A percentile compares a stretch with the other conserved stretches of the same genome.
phyloP scores from a whole-genome alignment of 257 asterid genomes.

The Voacanga thouarsii region DNA sequence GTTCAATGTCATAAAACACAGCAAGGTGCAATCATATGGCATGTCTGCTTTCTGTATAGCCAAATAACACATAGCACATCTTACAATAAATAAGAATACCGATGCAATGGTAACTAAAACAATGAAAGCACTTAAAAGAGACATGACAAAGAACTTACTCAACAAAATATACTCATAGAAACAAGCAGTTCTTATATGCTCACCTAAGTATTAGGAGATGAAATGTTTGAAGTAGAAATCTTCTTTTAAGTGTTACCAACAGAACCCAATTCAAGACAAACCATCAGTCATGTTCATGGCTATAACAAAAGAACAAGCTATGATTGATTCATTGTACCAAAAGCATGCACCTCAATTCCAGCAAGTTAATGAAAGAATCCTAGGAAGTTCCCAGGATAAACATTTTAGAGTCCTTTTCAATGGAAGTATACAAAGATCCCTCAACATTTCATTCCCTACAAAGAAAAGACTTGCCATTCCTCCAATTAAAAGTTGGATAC shows the following conservation, averaged over 20 bases:
- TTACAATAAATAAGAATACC: neutral
- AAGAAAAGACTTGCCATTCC: neutral
- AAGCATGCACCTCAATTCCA: neutral
- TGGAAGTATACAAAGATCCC: neutral
- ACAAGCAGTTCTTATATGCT: neutral
- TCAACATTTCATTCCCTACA: neutral
- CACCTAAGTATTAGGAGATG: neutral
- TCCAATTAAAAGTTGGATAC: neutral
- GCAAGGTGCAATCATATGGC: neutral
- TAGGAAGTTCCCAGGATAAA: neutral
- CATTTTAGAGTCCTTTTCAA: neutral
- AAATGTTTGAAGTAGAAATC: neutral
- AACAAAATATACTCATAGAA: too few relatives aligned
- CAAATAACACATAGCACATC: neutral
- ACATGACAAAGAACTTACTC: neutral
- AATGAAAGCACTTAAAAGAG: neutral
- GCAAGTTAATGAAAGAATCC: neutral
- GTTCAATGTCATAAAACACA: neutral
- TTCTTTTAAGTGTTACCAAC: neutral
- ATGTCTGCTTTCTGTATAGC: neutral
- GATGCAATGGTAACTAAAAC: neutral
- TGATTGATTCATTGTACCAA: neutral
- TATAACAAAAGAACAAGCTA: neutral
- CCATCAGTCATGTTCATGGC: neutral
- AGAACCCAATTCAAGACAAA: neutral